Percentiles rank a stretch among this genome's conserved stretches.
These are phyloP conservation scores for Ceratobasidium sp. DNA, from an alignment of 1,284 basidiomycete genomes.

Conservation along the genomic window DNA sequence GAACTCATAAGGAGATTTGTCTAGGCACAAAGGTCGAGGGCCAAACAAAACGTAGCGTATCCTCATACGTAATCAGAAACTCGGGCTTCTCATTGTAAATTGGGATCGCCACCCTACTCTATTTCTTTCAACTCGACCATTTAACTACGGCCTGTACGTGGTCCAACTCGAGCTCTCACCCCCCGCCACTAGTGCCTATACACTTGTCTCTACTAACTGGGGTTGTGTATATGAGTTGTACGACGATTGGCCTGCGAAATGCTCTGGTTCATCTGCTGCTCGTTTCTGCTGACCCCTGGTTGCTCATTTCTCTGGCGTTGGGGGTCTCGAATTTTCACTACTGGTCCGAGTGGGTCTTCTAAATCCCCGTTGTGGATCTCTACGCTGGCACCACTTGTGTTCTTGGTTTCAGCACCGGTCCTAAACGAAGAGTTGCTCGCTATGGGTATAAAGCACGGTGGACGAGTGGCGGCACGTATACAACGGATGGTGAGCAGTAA, in stretches of 20 bases:
- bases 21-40: constrained; percentile 24
- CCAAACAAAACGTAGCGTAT: constrained; percentile 38
- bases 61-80: constrained; percentile 7
- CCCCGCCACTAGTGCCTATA: neutral
- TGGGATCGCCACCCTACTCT: constrained; percentile 1
- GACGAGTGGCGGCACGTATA: too few relatives aligned
- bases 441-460: too few relatives aligned
- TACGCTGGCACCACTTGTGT: too few relatives aligned
- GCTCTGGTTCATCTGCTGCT: neutral
- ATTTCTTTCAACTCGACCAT: constrained; percentile 4
- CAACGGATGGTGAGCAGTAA: too few relatives aligned
- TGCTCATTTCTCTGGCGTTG: neutral
- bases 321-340: too few relatives aligned
- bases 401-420: too few relatives aligned
- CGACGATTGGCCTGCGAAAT: too few relatives aligned
- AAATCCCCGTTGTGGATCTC: too few relatives aligned
- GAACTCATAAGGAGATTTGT: neutral
- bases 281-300: neutral
- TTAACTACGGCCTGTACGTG: neutral
- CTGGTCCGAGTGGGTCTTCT: too few relatives aligned
- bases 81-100: constrained; percentile 25
- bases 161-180: neutral
- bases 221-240: too few relatives aligned
- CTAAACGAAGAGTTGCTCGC: too few relatives aligned
- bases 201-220: too few relatives aligned